Conservation (phyloP, 768 basidiomycete species). For the Boletus sp. region DNA sequence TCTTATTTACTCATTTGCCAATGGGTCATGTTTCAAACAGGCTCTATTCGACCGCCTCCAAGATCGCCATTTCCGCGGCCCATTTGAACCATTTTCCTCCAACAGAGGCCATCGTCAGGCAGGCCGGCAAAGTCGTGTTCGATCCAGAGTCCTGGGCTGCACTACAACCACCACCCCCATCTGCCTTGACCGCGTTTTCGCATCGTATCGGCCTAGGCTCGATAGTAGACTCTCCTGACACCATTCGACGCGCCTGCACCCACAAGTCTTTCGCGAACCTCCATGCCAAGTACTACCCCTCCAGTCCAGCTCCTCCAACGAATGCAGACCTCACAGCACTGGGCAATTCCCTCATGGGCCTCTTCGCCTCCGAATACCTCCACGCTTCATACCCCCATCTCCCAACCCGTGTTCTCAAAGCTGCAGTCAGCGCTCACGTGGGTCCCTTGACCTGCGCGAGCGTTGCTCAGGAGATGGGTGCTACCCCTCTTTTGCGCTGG, state of each 20-base stretch:
- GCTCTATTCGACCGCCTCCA: slow-evolving; percentile 42
- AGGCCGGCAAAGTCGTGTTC: slow-evolving; percentile 44
- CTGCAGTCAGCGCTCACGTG: slow-evolving; percentile 88
- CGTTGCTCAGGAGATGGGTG: slow-evolving; percentile 85
- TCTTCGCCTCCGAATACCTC: slow-evolving; percentile 84
- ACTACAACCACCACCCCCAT: slow-evolving; percentile 65
- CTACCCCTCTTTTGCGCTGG: slow-evolving; percentile 75
- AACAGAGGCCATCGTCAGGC: slow-evolving; percentile 43
- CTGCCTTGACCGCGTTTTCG: slow-evolving; percentile 71
- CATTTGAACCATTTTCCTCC: slow-evolving; percentile 60
- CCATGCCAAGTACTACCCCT: slow-evolving; percentile 54
- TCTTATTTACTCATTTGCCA: slow-evolving; percentile 12
- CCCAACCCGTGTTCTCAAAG: slow-evolving; percentile 87
- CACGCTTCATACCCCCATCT: slow-evolving; percentile 82
- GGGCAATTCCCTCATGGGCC: slow-evolving; percentile 86
- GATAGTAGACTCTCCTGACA: slow-evolving; percentile 49
- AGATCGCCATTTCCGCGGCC: slow-evolving; percentile 53
- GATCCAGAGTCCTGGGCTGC: slow-evolving; percentile 66
- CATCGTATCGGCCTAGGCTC: slow-evolving; percentile 71
- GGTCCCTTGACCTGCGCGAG: slow-evolving; percentile 79
- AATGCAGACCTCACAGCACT: slow-evolving; percentile 75
- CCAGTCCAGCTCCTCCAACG: slow-evolving; percentile 50
- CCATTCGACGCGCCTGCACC: slow-evolving; percentile 73
- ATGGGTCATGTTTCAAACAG: slow-evolving; percentile 65
- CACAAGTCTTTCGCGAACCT: slow-evolving; percentile 65